These are phyloP conservation scores for Didymella lethalis DNA, from an alignment of 2,329 filamentous ascomycete species.

Conservation along the genomic window DNA sequence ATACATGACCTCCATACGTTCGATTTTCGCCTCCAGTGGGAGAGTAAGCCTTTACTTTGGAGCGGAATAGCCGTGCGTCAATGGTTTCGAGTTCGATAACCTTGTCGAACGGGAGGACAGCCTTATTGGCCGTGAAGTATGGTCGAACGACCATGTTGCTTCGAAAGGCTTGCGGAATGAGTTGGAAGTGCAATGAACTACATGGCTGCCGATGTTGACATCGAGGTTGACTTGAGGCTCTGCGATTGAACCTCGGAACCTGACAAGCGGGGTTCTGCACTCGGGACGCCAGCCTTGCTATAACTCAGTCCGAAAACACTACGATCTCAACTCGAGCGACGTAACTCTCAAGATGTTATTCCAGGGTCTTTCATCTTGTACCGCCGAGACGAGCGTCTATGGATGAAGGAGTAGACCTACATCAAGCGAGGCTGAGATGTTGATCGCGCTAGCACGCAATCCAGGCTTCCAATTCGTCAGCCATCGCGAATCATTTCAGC, in stretches of 20 bases:
- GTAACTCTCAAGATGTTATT: too few relatives aligned
- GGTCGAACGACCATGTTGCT: constrained; percentile 37
- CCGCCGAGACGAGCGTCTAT: too few relatives aligned
- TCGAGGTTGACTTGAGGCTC: constrained; percentile 13
- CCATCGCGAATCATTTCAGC: constrained; percentile 11
- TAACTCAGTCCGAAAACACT: neutral
- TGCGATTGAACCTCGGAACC: constrained; percentile 15
- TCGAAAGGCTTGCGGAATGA: too few relatives aligned
- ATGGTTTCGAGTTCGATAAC: constrained; percentile 54
- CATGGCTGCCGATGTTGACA: neutral
- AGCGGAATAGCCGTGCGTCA: constrained; percentile 52
- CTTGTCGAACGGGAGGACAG: constrained; percentile 51
- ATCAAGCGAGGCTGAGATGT: neutral
- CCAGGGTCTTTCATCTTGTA: too few relatives aligned
- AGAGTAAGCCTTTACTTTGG: constrained; percentile 53
- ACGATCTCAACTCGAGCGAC: too few relatives aligned
- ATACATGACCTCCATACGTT: constrained; percentile 65
- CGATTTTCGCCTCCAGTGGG: constrained; percentile 52
- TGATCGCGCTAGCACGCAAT: constrained; percentile 22
- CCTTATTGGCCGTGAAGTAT: constrained; percentile 35
- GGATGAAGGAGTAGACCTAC: neutral
- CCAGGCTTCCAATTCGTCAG: constrained; percentile 15
- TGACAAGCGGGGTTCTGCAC: constrained; percentile 16
- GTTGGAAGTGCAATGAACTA: neutral
- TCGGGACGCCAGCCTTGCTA: constrained; percentile 8